These are phyloP conservation scores for Metschnikowia matae DNA, from an alignment of 805 yeast species.

Conservation along the genomic window DNA sequence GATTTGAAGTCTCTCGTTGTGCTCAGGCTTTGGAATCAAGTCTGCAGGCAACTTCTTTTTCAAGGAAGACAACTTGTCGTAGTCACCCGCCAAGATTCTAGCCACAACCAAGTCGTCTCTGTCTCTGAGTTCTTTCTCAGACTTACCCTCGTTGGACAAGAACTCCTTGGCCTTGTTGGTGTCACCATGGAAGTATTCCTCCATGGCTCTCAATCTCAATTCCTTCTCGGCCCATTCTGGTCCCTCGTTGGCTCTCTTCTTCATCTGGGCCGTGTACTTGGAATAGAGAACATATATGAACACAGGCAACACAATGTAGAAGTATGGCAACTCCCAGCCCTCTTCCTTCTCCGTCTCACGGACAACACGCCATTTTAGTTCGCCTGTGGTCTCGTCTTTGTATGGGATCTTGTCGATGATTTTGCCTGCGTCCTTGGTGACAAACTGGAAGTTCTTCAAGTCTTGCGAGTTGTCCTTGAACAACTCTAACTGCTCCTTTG, in stretches of 20 bases:
- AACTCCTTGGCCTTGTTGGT: conserved; percentile 50
- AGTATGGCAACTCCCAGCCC: conserved; percentile 80
- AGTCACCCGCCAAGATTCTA: conserved; percentile 78
- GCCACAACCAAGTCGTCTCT: conserved; percentile 78
- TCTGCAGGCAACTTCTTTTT: conserved; percentile 45
- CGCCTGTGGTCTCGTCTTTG: conserved; percentile 74
- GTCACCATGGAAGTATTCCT: conserved; percentile 54
- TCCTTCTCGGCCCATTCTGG: conserved; percentile 83
- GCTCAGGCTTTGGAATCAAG: conserved; percentile 34
- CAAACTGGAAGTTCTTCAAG: conserved; percentile 52
- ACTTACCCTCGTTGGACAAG: conserved; percentile 48
- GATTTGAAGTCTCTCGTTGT: conserved; percentile 32
- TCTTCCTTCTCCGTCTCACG: conserved; percentile 69
- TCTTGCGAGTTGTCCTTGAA: conserved; percentile 59
- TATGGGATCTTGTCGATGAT: conserved; percentile 82
- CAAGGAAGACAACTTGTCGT: conserved; percentile 63
- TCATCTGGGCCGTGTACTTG: conserved; percentile 42
- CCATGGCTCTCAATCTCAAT: conserved; percentile 69
- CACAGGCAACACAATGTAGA: conserved; percentile 69
- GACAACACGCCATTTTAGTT: conserved; percentile 72
- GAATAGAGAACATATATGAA: conserved; percentile 52
- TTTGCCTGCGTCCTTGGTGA: conserved; percentile 47
- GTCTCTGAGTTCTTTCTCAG: conserved; percentile 53
- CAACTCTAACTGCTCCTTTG: conserved; percentile 50
- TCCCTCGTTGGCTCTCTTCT: conserved; percentile 39